A percentile compares a stretch with the other conserved stretches of the same genome.
These are phyloP conservation scores for Ascochyta pisi DNA, from an alignment of 2,329 filamentous ascomycete genomes.

Conservation along the genomic window DNA sequence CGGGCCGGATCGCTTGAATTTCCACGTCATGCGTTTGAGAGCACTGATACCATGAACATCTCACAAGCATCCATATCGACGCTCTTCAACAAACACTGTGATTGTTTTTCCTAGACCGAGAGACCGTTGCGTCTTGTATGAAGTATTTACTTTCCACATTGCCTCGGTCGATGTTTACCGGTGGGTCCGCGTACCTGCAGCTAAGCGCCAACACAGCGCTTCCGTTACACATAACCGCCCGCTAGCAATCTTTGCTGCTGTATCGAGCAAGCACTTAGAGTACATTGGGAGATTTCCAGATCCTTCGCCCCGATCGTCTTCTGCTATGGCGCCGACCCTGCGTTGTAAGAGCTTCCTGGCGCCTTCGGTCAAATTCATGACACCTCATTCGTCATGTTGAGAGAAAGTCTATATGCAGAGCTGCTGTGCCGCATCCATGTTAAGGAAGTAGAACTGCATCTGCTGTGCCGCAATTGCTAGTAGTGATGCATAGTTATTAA, in stretches of 20 bases:
- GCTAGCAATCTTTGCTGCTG: background rate
- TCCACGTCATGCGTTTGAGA: too few species aligned
- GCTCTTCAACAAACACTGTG: too few species aligned
- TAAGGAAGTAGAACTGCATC: background rate
- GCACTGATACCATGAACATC: too few species aligned
- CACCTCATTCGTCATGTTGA: background rate
- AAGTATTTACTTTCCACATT: too few species aligned
- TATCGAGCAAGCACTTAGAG: background rate
- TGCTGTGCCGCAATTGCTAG: constrained; percentile 7
- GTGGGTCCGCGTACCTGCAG: constrained; percentile 2
- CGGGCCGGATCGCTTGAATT: too few species aligned
- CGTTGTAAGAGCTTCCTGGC: too few species aligned
- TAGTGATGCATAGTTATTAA: background rate
- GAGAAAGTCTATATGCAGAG: background rate
- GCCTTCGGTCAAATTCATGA: background rate
- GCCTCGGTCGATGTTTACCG: background rate
- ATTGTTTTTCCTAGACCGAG: too few species aligned
- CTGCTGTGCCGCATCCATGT: background rate
- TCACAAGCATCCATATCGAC: too few species aligned
- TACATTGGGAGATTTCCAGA: background rate
- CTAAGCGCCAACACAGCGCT: constrained; percentile 8
- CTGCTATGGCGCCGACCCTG: too few species aligned
- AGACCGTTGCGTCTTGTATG: too few species aligned
- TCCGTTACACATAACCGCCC: constrained; percentile 8
- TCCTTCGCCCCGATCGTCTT: background rate